Evolutionary conservation across 306 rosid species (phyloP).

Genomic region (Cucurbita moschata): DNA sequence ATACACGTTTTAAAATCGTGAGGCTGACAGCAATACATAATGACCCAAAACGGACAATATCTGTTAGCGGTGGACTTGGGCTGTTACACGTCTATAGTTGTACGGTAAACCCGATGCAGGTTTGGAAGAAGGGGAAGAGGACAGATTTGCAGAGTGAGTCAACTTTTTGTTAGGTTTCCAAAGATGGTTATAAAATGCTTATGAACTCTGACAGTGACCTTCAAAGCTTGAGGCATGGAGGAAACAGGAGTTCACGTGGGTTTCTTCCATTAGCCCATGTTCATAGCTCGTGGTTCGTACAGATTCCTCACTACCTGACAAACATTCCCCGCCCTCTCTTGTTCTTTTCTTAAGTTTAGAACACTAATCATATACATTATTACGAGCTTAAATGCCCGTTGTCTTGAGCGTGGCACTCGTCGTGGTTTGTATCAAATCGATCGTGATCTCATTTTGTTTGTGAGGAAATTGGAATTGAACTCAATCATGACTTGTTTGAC

Average conservation of each 20-base stretch:
- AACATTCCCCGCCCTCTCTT: constrained; percentile 16
- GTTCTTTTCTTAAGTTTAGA: neutral
- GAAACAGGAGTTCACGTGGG: constrained; percentile 15
- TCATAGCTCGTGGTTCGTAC: constrained; percentile 1
- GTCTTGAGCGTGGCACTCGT: neutral
- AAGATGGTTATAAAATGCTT: neutral
- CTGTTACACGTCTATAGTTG: too few relatives aligned
- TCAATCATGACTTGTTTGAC: neutral
- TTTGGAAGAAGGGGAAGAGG: too few relatives aligned
- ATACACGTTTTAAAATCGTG: too few relatives aligned
- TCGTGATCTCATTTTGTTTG: neutral
- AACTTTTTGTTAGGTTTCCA: neutral
- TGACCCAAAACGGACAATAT: too few relatives aligned
- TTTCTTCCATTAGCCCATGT: constrained; percentile 22
- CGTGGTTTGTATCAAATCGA: neutral
- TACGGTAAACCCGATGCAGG: too few relatives aligned
- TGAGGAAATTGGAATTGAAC: neutral
- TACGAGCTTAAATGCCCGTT: neutral
- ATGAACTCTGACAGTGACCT: neutral
- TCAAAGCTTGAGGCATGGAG: neutral
- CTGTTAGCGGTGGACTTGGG: too few relatives aligned
- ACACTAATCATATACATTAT: neutral
- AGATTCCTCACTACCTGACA: constrained; percentile 23
- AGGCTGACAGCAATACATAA: too few relatives aligned
- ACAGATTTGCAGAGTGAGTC: neutral